Evolutionary conservation across 306 rosid genomes (phyloP), one percentile per base, ranked within the genome.

Genomic region (Geum urbanum): DNA sequence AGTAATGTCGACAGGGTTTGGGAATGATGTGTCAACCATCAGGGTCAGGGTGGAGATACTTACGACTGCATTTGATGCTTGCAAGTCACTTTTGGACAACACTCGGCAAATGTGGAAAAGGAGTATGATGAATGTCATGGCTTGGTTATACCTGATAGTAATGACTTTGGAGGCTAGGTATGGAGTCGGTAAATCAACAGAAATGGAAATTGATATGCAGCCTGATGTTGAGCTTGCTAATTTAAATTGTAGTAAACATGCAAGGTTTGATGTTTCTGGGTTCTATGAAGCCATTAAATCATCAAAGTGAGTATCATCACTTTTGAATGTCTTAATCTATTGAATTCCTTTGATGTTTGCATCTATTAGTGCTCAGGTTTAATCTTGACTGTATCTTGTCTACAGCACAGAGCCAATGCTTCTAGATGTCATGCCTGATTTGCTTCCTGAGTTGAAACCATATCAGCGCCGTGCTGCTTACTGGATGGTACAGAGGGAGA

Each of bases 281-380:
- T 94, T 94, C 74, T 94, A 90, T 81, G 96, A 94, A 80, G 97
- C 94, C 82, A 90, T 90, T 66, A 90, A 83, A 73, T 97, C 96
- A 49, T 87, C 98, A 76, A 94, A 88, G 99, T 94, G 76, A 85
- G 99, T 83, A 12, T 70, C 50, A 67, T 37, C 62, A 72, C 69
- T 75, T 71, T 72, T 64, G 70, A 72, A 20, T 69, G 54, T 71
- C 54, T 4, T 60, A 58, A 43, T 51, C 39, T 64, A 18, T 60
- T 66, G 18, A 57, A 22, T 53, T 41, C 55, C 63, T 53, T 24
- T 47, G 10, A 45, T 19, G 3, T 56, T 41, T n/a, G 14, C 58
- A 15, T 66, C 63, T 66, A 3, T 62, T 74, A 39, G 61, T 40
- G 40, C 6, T 76, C 54, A 58, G 12, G 63, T 75, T 79, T 51